Percentiles rank a stretch among this genome's conserved stretches.
Evolutionary conservation across 805 yeast genomes (phyloP).

Genomic region (Lipomyces chichibuensis): DNA sequence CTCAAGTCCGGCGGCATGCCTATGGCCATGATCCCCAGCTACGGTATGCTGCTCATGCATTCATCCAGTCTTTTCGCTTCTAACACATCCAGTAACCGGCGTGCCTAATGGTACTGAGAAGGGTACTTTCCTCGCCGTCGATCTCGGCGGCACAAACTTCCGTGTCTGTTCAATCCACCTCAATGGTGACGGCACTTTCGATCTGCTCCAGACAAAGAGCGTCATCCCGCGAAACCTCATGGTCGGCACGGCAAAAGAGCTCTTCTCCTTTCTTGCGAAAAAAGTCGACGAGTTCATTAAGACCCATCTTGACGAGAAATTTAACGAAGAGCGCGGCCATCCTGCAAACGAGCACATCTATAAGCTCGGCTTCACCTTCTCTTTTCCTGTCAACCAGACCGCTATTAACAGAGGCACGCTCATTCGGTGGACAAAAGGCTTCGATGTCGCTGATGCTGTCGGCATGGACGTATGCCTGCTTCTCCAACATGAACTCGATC

Average conservation of each 20-base stretch:
- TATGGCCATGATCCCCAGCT: slow-evolving; percentile 84
- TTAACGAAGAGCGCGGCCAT: slow-evolving; percentile 41
- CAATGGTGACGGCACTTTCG: slow-evolving; percentile 65
- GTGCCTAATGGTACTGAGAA: slow-evolving; percentile 84
- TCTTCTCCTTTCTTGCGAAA: slow-evolving; percentile 75
- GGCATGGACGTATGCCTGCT: slow-evolving; percentile 78
- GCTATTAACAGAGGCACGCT: slow-evolving; percentile 77
- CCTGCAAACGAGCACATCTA: slow-evolving; percentile 44
- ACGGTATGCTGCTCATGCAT: slow-evolving; percentile 30
- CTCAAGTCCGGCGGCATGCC: slow-evolving; percentile 40
- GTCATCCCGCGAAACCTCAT: slow-evolving; percentile 79
- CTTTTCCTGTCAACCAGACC: slow-evolving; percentile 89
- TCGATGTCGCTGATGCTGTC: slow-evolving; percentile 80
- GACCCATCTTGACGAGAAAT: slow-evolving; percentile 62
- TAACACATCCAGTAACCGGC: slow-evolving; percentile 57
- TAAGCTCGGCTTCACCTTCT: slow-evolving; percentile 89
- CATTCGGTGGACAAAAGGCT: slow-evolving; percentile 97
- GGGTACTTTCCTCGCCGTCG: slow-evolving; percentile 87
- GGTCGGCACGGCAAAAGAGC: slow-evolving; percentile 65
- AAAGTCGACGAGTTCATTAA: slow-evolving; percentile 67
- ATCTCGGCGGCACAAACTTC: slow-evolving; percentile 94
- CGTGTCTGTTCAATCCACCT: slow-evolving; percentile 87
- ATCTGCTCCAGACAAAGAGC: slow-evolving; percentile 71
- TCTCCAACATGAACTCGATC: slow-evolving; percentile 70
- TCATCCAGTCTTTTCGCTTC: neutral